Evolutionary conservation across 345 rosid species (phyloP).

Genomic region (Excoecaria cochinchinensis): DNA sequence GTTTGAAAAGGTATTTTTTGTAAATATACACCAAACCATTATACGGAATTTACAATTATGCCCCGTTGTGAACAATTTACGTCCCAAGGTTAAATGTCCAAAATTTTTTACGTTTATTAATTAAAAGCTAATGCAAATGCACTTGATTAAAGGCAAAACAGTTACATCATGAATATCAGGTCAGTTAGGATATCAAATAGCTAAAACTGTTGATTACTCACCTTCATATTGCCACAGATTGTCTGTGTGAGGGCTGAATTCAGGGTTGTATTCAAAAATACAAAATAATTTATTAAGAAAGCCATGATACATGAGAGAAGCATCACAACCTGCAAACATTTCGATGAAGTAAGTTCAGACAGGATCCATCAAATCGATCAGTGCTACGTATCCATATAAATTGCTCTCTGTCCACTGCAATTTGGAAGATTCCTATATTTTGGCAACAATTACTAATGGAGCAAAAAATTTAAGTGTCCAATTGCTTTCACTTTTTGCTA

Average conservation of each 20-base stretch:
- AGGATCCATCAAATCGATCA: not conserved
- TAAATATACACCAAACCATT: too few species aligned
- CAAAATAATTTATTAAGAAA: slow-evolving; percentile 30
- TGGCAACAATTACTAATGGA: not conserved
- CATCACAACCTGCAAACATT: slow-evolving; percentile 25
- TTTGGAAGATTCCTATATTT: not conserved
- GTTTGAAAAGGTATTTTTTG: too few species aligned
- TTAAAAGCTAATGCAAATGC: not conserved
- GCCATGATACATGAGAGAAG: slow-evolving; percentile 28
- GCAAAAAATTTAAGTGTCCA: not conserved
- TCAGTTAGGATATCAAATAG: not conserved
- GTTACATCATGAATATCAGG: too few species aligned
- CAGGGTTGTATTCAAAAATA: slow-evolving; percentile 28
- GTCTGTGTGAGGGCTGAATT: slow-evolving; percentile 31
- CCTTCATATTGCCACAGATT: slow-evolving; percentile 34
- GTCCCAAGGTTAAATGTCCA: too few species aligned
- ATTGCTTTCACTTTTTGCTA: not conserved
- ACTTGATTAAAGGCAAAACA: not conserved
- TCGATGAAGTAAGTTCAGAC: not conserved
- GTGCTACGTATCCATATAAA: not conserved
- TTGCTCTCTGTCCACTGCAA: not conserved
- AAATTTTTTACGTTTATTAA: too few species aligned
- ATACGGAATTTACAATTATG: too few species aligned
- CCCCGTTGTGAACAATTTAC: too few species aligned
- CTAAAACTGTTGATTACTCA: not conserved